Evolutionary conservation across 345 rosid species (phyloP).

Genomic region (Rhodomyrtus tomentosa): DNA sequence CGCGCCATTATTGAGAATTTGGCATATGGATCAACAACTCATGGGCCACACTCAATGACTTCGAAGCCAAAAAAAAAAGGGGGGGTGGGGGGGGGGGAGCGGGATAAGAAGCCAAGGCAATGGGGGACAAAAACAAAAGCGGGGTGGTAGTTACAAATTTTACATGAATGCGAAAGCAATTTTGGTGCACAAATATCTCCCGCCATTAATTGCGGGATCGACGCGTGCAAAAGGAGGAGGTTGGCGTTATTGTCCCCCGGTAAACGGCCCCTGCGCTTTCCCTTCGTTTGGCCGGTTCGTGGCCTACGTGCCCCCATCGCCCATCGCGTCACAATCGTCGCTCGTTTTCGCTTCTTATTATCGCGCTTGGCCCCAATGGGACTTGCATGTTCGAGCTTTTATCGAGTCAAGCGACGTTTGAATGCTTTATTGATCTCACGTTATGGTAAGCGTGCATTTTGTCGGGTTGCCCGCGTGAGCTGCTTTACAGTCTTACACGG

Average conservation of each 20-base stretch:
- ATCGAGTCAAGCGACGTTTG: no score
- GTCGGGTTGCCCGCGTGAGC: no score
- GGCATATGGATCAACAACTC: not conserved
- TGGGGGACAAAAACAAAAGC: not conserved
- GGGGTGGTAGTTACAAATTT: no score
- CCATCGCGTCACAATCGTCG: not conserved
- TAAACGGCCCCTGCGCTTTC: not conserved
- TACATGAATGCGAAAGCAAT: not conserved
- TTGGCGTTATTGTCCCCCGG: not conserved
- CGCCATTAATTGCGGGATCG: not conserved
- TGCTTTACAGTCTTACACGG: no score
- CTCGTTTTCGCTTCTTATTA: no score
- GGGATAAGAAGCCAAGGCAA: no score
- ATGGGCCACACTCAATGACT: not conserved
- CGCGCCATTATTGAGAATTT: not conserved
- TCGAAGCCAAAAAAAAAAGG: not conserved
- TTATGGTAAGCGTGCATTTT: no score
- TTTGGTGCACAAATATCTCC: not conserved
- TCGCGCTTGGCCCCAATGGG: no score
- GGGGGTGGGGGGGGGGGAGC: no score
- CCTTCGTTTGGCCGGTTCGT: not conserved
- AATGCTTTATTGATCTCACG: no score
- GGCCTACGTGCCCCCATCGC: not conserved
- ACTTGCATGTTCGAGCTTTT: no score
- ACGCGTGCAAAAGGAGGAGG: not conserved